phyloP scores from a whole-genome alignment of 2,329 filamentous ascomycete genomes.

The Beauveria sp. region DNA sequence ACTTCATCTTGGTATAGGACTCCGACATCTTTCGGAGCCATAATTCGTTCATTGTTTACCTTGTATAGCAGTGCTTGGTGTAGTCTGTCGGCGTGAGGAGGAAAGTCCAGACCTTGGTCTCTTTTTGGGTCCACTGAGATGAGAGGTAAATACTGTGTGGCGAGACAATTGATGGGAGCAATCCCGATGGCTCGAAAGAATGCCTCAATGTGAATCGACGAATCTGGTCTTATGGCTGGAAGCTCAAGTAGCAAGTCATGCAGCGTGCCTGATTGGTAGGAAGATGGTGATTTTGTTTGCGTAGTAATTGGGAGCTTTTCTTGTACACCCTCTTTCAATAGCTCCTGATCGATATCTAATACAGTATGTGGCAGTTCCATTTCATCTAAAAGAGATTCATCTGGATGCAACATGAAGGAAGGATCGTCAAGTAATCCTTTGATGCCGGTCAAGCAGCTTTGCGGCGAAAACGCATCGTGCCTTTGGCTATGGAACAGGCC shows the following conservation, averaged over 20 bases:
- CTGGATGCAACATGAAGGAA: too few relatives aligned
- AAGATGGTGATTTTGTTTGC: background rate
- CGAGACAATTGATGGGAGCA: conserved; percentile 13
- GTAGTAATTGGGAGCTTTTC: background rate
- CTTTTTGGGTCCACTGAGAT: conserved; percentile 15
- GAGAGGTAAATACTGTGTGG: conserved; percentile 25
- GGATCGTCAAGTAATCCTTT: background rate
- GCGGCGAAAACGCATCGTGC: background rate
- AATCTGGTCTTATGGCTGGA: background rate
- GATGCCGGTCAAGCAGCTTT: background rate
- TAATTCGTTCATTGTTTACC: conserved; percentile 17
- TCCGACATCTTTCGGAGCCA: background rate
- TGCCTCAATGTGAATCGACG: background rate
- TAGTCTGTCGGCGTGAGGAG: conserved; percentile 16
- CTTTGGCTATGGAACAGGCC: conserved; percentile 1
- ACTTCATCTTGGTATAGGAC: rapidly evolving
- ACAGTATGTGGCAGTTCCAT: background rate
- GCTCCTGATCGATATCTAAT: background rate
- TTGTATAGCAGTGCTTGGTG: conserved; percentile 20
- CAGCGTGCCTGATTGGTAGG: background rate
- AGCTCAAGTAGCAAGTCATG: background rate
- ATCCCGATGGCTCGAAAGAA: background rate
- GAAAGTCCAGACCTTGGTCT: conserved; percentile 23
- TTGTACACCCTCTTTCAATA: background rate
- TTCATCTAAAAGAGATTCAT: background rate